A percentile compares a stretch with the other conserved stretches of the same genome.
phyloP scores from a whole-genome alignment of 805 yeast genomes.

The Barnettozyma populi region DNA sequence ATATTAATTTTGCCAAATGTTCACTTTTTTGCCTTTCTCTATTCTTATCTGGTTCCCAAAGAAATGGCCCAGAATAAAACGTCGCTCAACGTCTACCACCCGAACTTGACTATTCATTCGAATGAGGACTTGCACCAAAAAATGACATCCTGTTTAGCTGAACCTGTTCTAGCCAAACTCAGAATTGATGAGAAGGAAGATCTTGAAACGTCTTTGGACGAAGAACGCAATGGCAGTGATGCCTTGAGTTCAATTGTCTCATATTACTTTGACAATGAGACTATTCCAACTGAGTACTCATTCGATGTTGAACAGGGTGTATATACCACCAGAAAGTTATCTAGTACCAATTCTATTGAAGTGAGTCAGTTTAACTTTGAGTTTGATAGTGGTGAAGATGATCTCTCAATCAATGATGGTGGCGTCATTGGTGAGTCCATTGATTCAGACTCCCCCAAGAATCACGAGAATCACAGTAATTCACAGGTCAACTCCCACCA shows the following conservation, averaged over 20 bases:
- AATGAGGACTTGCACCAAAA: background rate
- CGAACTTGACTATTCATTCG: constrained; percentile 1
- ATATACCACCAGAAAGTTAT: background rate
- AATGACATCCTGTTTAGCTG: no score
- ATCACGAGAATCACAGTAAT: background rate
- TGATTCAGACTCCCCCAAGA: background rate
- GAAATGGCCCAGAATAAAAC: background rate
- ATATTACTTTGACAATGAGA: constrained; percentile 3
- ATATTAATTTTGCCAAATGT: background rate
- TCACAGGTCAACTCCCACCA: background rate
- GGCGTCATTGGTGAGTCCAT: background rate
- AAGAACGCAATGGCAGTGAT: background rate
- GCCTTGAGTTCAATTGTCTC: constrained; percentile 2
- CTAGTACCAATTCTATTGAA: background rate
- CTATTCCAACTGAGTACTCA: background rate
- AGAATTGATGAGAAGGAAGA: background rate
- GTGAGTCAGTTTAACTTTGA: background rate
- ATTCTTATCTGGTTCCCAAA: background rate
- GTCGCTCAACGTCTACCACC: background rate
- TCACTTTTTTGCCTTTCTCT: background rate
- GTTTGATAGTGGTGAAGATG: background rate
- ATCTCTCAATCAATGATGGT: background rate
- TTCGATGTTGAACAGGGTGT: background rate
- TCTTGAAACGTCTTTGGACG: background rate
- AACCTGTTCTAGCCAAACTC: no score